Base-by-base conservation (phyloP, 1,139 yeast genomes). In the Arxiozyma heterogenica region DNA sequence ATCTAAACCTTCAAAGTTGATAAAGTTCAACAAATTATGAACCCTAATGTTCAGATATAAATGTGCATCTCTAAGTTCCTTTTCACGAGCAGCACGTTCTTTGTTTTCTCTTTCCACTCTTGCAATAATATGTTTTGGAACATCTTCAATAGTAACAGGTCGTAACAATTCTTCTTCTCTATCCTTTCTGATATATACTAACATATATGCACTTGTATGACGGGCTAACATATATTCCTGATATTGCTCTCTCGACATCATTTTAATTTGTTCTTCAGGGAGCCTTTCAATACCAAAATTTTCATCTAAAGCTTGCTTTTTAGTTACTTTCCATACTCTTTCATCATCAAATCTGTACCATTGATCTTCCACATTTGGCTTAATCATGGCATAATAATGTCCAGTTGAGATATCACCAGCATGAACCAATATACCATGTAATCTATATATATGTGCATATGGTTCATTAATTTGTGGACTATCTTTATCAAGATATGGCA, bases 321-420 rank as follows among this genome's bases (percentile, higher is more conserved):
- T 77, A 0, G 96, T 86, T 1, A 87, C 97, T 61, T 82, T 81
- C 78, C 95, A 87, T 44, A 94, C 99, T 57, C 84, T 81, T 64
- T 93, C 98, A 68, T 93, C 99, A 68, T 93, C 98, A 73, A 91
- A 93, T 65, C 93, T 79, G 67, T 80, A 84, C 99, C 98, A 94
- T 23, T 81, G 74, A 54, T 83, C 82, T 46, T 79, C 79, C 11
- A 80, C 74, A 42, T 78, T 77, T 1, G 98, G 98, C 67, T 85
- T 90, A 54, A 94, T 83, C 81, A 93, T 79, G 0, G 98, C 94
- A 67, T 93, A 93, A 69, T 93, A 93, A 67, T 93, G 99, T 25
- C 99, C 99, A 53, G 93, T 88, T 23, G 95, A 87, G 53, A 93
- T 84, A 65, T 91, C 95, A 57, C 99, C 99, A 52, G 91, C 86